Evolutionary conservation across 257 asterid genomes (phyloP).

Genomic region (Nicotiana tomentosiformis): DNA sequence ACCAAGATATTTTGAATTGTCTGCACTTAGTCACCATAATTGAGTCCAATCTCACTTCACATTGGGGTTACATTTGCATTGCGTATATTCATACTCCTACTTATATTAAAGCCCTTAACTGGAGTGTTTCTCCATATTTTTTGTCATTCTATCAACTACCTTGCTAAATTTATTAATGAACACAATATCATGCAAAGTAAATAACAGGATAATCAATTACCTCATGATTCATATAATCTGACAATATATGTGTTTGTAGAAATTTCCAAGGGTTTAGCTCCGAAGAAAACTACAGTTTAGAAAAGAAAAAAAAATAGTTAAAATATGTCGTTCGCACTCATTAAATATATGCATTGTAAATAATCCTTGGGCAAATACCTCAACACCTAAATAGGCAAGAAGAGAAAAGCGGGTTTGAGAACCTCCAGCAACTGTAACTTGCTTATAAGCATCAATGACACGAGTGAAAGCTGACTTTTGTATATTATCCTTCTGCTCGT

Average conservation of each 20-base stretch:
- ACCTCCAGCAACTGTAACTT: conserved; percentile 70
- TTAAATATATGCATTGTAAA: not conserved
- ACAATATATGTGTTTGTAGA: conserved; percentile 60
- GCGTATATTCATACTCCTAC: not conserved
- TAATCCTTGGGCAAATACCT: conserved; percentile 44
- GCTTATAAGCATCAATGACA: conserved; percentile 87
- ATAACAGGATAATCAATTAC: conserved; percentile 34
- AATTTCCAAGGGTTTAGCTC: conserved; percentile 91
- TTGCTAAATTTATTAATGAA: not conserved
- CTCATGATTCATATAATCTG: conserved; percentile 86
- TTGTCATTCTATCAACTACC: not conserved
- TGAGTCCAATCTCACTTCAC: not conserved
- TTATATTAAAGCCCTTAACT: not conserved
- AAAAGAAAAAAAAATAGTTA: conserved; percentile 3
- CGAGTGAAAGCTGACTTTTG: conserved; percentile 70
- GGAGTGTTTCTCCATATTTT: not conserved
- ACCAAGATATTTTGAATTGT: not conserved
- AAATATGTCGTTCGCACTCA: not conserved
- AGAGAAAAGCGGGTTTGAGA: conserved; percentile 75
- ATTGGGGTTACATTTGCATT: not conserved
- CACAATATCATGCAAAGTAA: not conserved
- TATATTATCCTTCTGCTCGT: conserved; percentile 70
- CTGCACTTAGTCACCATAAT: not conserved
- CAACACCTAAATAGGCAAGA: conserved; percentile 77
- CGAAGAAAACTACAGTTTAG: conserved; percentile 63